These are phyloP conservation scores for Neurospora sp. DNA, from an alignment of 495 filamentous ascomycete species.

Conservation along the genomic window DNA sequence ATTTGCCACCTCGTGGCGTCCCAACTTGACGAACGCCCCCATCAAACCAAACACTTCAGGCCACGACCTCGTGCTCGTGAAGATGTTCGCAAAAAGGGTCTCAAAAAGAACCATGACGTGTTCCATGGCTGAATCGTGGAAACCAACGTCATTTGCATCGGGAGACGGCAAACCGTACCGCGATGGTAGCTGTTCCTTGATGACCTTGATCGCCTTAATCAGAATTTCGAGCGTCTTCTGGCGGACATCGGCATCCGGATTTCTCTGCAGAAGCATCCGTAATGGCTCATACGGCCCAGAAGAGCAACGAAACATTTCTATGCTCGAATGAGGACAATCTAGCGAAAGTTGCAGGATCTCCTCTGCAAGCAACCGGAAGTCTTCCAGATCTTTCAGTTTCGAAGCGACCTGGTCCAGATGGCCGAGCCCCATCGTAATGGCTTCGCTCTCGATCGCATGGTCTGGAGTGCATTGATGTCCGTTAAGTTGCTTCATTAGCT, in stretches of 20 bases:
- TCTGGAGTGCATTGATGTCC: constrained; percentile 35
- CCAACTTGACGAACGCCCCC: constrained; percentile 46
- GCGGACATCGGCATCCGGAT: constrained; percentile 50
- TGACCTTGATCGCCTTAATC: constrained; percentile 39
- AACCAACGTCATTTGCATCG: constrained; percentile 16
- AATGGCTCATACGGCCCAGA: constrained; percentile 43
- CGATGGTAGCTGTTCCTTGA: constrained; percentile 33
- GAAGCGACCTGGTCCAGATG: constrained; percentile 73
- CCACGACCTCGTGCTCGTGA: constrained; percentile 56
- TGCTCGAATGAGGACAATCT: constrained; percentile 45
- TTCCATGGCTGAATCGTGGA: constrained; percentile 21
- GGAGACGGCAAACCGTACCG: constrained; percentile 26
- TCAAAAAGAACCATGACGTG: constrained; percentile 37
- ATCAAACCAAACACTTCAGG: constrained; percentile 71
- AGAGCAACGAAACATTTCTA: constrained; percentile 56
- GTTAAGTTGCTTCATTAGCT: constrained; percentile 31
- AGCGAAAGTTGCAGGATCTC: constrained; percentile 45
- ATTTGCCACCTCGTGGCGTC: constrained; percentile 39
- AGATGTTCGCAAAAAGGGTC: constrained; percentile 43
- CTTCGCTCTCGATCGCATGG: constrained; percentile 47
- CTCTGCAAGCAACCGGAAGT: constrained; percentile 47
- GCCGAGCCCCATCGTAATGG: constrained; percentile 57
- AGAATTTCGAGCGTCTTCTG: constrained; percentile 47
- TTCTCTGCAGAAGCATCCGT: constrained; percentile 57
- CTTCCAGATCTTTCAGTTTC: constrained; percentile 56